A percentile compares a stretch with the other conserved stretches of the same genome.
These are phyloP conservation scores for Hirschioporus abietinus DNA, from an alignment of 768 basidiomycete species.

Conservation along the genomic window DNA sequence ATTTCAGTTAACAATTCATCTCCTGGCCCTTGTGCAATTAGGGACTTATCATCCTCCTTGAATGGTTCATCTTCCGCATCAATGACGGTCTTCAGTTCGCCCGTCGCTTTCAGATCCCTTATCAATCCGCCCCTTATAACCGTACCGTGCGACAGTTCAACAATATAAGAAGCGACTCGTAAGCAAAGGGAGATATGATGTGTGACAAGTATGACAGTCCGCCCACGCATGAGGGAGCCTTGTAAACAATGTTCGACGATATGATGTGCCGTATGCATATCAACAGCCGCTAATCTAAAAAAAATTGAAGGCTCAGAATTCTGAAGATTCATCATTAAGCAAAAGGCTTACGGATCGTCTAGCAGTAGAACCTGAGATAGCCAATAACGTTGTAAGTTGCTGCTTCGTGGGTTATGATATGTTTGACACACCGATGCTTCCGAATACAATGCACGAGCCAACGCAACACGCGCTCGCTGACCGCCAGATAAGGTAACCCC, in stretches of 20 bases:
- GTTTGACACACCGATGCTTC: slow-evolving; percentile 41
- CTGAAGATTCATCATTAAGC: slow-evolving; percentile 20
- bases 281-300: slow-evolving; percentile 58
- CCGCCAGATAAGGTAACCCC: slow-evolving; percentile 74
- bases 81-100: slow-evolving; percentile 40
- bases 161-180: slow-evolving; percentile 59
- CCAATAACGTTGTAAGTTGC: background rate
- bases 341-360: slow-evolving; percentile 59
- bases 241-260: slow-evolving; percentile 59
- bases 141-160: slow-evolving; percentile 50
- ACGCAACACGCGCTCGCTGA: slow-evolving; percentile 65
- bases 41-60: slow-evolving; percentile 15
- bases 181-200: slow-evolving; percentile 76
- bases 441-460: slow-evolving; percentile 80
- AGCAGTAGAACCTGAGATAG: slow-evolving; percentile 46
- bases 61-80: slow-evolving; percentile 41
- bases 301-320: slow-evolving; percentile 6
- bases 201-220: slow-evolving; percentile 80
- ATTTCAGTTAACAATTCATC: background rate
- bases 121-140: slow-evolving; percentile 47
- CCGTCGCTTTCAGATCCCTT: slow-evolving; percentile 38
- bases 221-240: slow-evolving; percentile 52
- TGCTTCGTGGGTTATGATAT: background rate
- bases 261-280: slow-evolving; percentile 73
- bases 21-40: background rate